Evolutionary conservation across 2,329 filamentous ascomycete species (phyloP), one percentile per base, ranked within the genome.

Genomic region (Fusarium continuum): DNA sequence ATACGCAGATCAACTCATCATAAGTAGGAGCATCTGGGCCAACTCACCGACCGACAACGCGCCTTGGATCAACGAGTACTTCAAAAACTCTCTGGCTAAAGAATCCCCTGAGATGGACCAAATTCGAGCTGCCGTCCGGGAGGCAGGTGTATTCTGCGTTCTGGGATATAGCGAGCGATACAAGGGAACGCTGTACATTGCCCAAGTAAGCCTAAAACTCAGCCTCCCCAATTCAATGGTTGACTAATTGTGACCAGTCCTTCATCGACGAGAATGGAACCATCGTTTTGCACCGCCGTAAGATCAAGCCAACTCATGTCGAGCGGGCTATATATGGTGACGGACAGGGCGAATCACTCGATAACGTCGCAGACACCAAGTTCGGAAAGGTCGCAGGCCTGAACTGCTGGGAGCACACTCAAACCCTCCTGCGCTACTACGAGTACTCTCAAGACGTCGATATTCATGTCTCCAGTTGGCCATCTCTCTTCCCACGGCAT

Each of bases 241-340:
- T 11, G 4, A 31, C 22, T 41, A 8, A 32, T 7, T 6, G 0
- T 8, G 11, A 78, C 74, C 65, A 83, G 61, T 75, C 74, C 2
- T 74, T 82, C 25, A 79, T 83, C 41, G 74, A 70, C 5, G 62
- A 72, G 0, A 69, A 75, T 11, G 80, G 80, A 8, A 73, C 77
- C 20, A 60, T 82, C 16, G 62, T 74, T 9, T 65, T 74, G 8
- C 73, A 78, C 41, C 77, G 80, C 2, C 77, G 80, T 22, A 84
- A 85, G 71, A 75, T 84, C 62, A 84, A 84, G 69, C 78, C 81
- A 0, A 84, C 81, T 1, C 81, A 83, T 39, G 78, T 84, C 65
- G 82, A 84, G 70, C 74, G 79, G 2, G 79, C 78, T 7, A 66
- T 82, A 32, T 84, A 78, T 39, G 81, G 81, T 5, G 81, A 84